phyloP scores from a whole-genome alignment of 1,284 basidiomycete genomes.

The Ustilago crameri region DNA sequence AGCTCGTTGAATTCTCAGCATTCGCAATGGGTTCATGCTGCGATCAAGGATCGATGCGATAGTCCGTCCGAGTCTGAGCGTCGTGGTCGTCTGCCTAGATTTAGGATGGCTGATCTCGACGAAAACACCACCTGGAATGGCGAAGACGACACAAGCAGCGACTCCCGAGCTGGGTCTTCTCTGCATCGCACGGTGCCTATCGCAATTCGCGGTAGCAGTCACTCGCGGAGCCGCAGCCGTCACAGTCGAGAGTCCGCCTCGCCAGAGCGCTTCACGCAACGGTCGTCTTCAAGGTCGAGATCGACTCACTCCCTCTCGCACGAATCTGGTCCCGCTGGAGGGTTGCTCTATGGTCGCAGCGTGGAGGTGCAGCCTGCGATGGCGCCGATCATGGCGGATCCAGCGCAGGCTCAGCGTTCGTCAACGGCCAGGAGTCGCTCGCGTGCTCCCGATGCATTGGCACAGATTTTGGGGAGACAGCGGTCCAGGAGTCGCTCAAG shows the following conservation, averaged over 20 bases:
- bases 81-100: slow-evolving; percentile 33
- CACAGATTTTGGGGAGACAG: slow-evolving; percentile 43
- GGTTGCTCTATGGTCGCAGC: slow-evolving; percentile 37
- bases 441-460: slow-evolving; percentile 50
- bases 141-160: slow-evolving; percentile 25
- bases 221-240: slow-evolving; percentile 48
- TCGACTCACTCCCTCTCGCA: slow-evolving; percentile 30
- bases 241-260: slow-evolving; percentile 39
- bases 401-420: slow-evolving; percentile 35
- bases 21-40: slow-evolving; percentile 12
- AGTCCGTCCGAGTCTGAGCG: slow-evolving; percentile 48
- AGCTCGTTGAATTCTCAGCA: slow-evolving; percentile 28
- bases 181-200: slow-evolving; percentile 23
- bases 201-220: slow-evolving; percentile 39
- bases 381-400: slow-evolving; percentile 23
- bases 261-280: slow-evolving; percentile 29
- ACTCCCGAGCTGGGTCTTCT: slow-evolving; percentile 24
- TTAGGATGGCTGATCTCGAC: slow-evolving; percentile 48
- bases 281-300: slow-evolving; percentile 29
- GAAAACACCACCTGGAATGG: slow-evolving; percentile 52
- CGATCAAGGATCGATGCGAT: slow-evolving; percentile 34
- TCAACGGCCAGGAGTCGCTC: slow-evolving; percentile 45
- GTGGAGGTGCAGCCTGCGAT: slow-evolving; percentile 19
- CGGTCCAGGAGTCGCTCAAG: slow-evolving; percentile 40
- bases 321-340: slow-evolving; percentile 8